These are phyloP conservation scores for Globisporangium mamillatum DNA, from an alignment of 352 stramenopile species.

Conservation along the genomic window DNA sequence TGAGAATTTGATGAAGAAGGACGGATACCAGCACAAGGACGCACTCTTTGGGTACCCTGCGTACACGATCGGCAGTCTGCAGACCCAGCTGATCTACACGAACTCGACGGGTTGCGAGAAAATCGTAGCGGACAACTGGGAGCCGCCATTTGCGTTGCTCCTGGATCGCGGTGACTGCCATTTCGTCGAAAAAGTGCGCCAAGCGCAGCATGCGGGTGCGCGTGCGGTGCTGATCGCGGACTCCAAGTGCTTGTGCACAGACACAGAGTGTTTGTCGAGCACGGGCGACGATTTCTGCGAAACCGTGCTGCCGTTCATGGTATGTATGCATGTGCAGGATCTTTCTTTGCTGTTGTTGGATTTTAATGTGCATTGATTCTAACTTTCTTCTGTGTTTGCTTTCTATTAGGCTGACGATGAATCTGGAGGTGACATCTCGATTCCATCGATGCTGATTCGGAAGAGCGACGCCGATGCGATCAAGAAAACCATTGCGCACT, in stretches of 20 bases:
- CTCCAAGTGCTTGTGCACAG: constrained; percentile 94
- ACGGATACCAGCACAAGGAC: constrained; percentile 95
- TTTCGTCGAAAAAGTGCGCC: constrained; percentile 95
- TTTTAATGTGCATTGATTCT: constrained; percentile 1
- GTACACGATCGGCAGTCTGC: constrained; percentile 87
- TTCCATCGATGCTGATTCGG: constrained; percentile 95
- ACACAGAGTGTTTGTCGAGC: constrained; percentile 66
- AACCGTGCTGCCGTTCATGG: constrained; percentile 84
- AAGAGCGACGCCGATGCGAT: constrained; percentile 94
- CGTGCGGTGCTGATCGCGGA: constrained; percentile 95
- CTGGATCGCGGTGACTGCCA: constrained; percentile 95
- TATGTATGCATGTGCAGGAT: constrained; percentile 12
- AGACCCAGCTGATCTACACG: constrained; percentile 90
- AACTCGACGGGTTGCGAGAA: constrained; percentile 78
- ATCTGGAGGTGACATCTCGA: constrained; percentile 94
- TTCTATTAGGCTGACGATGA: constrained; percentile 90
- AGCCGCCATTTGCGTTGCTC: constrained; percentile 94
- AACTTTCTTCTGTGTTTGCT: neutral
- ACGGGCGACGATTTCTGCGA: constrained; percentile 87
- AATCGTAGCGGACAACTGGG: constrained; percentile 78
- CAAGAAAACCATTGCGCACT: constrained; percentile 85
- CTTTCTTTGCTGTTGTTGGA: constrained; percentile 5
- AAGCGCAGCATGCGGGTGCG: constrained; percentile 90
- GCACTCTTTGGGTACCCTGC: constrained; percentile 95
- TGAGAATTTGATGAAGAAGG: constrained; percentile 85